Base-by-base conservation (phyloP, 1,284 basidiomycete genomes). In the Moniliophthora roreri region DNA sequence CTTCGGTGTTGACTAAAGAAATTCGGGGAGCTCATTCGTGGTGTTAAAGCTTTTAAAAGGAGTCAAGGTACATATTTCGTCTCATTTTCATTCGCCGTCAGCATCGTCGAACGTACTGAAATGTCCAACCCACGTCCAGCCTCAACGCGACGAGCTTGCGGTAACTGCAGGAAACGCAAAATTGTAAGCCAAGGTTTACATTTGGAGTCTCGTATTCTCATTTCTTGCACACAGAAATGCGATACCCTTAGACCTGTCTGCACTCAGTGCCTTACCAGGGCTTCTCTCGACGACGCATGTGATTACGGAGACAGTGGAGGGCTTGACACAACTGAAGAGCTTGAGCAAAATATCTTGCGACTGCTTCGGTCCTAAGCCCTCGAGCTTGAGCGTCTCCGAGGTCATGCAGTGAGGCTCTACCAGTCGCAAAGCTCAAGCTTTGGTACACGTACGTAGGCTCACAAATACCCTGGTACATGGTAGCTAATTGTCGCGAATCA, bases 301-400 rank as follows among this genome's bases (percentile, higher is more conserved):
- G 73, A 75, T 62, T 76, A 75, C 54, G 66, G 66, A 7, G 61
- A 62, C 21, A 61, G 28, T 15, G 61, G 18, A 36, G 70, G 69
- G 37, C 68, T 63, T n/a, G 70, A 72, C 6, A 65, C 63, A 20
- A 67, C 68, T 2, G 68, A 72, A 51, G 63, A 68, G 18, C 62
- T 75, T 6, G 72, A 75, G 53, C 67, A 71, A 35, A 66, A 66
- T 49, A 70, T 76, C 59, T 76, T 15, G 69, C 73, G 54, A 65
- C 62, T 8, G 16, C 71, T 75, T 44, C 69, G 64, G 21, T n/a
- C n/a, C n/a, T n/a, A n/a, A n/a, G n/a, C n/a, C n/a, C n/a, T n/a
- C n/a, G 64, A 69, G 49, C 63, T 72, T n/a, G 69, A 73, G 53
- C 63, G 63, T 45, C 23, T 16, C 6, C 53, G 56, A 51, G 53